These are phyloP conservation scores for Podila horticola DNA, from an alignment of 192 early-diverging fungal species.

Conservation along the genomic window DNA sequence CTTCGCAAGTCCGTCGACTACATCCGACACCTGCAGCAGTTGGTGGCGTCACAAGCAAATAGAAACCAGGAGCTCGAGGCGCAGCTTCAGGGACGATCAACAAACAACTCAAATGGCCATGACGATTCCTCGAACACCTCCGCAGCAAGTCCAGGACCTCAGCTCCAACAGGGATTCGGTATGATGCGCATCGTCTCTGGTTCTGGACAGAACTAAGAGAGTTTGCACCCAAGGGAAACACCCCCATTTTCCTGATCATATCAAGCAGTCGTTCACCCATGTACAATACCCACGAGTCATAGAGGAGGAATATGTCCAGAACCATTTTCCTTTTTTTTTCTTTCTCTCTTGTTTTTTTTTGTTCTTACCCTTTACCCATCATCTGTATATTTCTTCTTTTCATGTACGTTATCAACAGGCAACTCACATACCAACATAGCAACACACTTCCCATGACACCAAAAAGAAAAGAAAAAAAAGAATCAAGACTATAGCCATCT, in stretches of 20 bases:
- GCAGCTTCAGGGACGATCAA: conserved; percentile 30
- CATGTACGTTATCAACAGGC: neutral
- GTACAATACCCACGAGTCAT: neutral
- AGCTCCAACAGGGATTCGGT: conserved; percentile 50
- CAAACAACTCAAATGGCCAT: neutral
- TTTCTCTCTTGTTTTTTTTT: neutral
- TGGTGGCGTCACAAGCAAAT: conserved; percentile 69
- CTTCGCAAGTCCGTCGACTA: conserved; percentile 94
- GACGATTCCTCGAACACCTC: neutral
- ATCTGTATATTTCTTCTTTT: neutral
- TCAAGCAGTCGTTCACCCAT: neutral
- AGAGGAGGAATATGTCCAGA: no score
- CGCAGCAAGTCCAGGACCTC: conserved; percentile 21
- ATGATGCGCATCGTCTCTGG: conserved; percentile 48
- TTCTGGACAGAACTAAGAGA: neutral
- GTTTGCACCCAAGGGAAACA: no score
- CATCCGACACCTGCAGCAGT: conserved; percentile 81
- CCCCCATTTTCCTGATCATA: no score
- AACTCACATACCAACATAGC: no score
- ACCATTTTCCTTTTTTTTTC: neutral
- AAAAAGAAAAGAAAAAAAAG: neutral
- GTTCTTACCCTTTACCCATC: neutral
- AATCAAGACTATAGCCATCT: no score
- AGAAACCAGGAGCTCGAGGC: conserved; percentile 81
- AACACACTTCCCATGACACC: neutral